phyloP scores from a whole-genome alignment of 1,284 basidiomycete genomes.

The Marasmius tenuissimus region DNA sequence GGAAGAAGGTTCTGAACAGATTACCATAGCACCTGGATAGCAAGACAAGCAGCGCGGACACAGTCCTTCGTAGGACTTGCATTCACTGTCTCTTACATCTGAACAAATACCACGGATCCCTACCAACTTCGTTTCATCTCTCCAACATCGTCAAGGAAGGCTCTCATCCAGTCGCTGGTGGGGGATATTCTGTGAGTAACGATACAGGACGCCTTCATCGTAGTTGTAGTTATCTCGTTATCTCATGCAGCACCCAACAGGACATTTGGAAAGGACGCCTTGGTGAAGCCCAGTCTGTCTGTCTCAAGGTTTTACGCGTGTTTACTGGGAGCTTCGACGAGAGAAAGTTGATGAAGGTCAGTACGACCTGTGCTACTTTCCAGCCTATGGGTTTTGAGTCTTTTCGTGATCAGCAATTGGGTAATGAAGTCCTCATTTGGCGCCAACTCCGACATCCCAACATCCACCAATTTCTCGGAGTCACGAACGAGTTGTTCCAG shows the following conservation, averaged over 20 bases:
- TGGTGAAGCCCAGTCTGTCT: not conserved
- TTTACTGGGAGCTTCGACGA: not conserved
- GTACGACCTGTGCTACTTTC: not conserved
- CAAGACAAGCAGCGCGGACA: not conserved
- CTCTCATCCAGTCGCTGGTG: conserved; percentile 5
- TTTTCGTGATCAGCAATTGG: conserved; percentile 1
- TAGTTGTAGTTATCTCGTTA: not conserved
- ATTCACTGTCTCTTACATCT: conserved; percentile 1
- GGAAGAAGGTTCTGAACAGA: not conserved
- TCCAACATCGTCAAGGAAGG: conserved; percentile 1
- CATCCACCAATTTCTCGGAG: conserved; percentile 15
- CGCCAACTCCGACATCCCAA: conserved; percentile 16
- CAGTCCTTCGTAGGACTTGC: not conserved
- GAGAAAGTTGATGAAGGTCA: conserved; percentile 3
- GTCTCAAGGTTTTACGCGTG: not conserved
- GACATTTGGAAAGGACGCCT: conserved; percentile 8
- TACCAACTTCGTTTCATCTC: not conserved
- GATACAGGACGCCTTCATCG: too few relatives aligned
- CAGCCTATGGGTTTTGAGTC: too few relatives aligned
- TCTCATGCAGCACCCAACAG: not conserved
- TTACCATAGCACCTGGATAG: not conserved
- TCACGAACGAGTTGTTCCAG: conserved; percentile 7
- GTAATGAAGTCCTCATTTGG: conserved; percentile 16
- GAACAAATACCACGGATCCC: not conserved
- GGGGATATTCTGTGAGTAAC: conserved; percentile 4